phyloP scores from a whole-genome alignment of 73 alveolate genomes.

The Paramecium sexaurelia region DNA sequence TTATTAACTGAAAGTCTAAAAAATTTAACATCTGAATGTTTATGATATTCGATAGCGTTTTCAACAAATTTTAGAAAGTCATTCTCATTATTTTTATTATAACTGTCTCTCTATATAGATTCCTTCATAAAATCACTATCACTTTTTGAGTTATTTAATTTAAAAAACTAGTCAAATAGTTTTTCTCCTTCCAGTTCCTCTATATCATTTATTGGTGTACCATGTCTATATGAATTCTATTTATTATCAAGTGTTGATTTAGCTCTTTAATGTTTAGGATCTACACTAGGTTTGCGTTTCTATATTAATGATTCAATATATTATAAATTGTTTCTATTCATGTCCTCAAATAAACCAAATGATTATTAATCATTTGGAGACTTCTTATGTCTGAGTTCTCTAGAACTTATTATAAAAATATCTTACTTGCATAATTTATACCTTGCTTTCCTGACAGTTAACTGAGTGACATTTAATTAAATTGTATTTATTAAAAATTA shows the following conservation, averaged over 20 bases:
- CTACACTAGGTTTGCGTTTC: conserved; percentile 12
- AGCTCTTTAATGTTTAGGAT: background rate
- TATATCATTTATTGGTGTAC: background rate
- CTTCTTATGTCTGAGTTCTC: conserved; percentile 57
- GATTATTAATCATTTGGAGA: conserved; percentile 43
- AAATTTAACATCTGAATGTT: background rate
- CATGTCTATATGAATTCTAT: background rate
- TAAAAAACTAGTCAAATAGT: conserved; percentile 28
- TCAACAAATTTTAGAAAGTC: conserved; percentile 23
- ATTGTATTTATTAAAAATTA: background rate
- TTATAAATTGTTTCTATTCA: background rate
- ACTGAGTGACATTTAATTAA: conserved; percentile 46
- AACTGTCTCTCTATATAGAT: background rate
- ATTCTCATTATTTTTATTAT: background rate
- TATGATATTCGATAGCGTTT: conserved; percentile 3
- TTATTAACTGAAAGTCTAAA: conserved; percentile 20
- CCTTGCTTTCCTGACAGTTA: conserved; percentile 16
- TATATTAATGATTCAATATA: background rate
- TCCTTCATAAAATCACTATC: background rate
- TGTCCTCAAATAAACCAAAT: conserved; percentile 11
- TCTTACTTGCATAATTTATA: conserved; percentile 47
- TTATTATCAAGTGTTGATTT: background rate
- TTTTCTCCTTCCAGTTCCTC: conserved; percentile 30
- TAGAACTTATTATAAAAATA: background rate
- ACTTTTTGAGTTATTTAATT: conserved; percentile 13